Percentiles rank a stretch among this genome's conserved stretches.
Evolutionary conservation across 345 rosid species (phyloP).

Genomic region (Pistacia integerrima): DNA sequence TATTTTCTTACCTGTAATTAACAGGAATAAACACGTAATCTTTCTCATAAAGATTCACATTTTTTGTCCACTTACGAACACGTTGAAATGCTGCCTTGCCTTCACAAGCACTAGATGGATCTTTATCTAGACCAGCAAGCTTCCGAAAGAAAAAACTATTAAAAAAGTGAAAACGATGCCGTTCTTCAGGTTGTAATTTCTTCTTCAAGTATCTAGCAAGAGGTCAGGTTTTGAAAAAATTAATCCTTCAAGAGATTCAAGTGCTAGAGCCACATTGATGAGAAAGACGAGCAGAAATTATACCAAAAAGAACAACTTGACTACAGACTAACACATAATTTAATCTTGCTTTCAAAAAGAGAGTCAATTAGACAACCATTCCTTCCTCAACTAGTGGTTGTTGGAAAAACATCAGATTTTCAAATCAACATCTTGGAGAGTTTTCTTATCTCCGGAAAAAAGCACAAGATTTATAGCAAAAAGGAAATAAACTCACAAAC

Average conservation of each 20-base stretch:
- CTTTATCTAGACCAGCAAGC: conserved; percentile 91
- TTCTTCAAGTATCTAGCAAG: conserved; percentile 72
- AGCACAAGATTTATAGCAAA: background rate
- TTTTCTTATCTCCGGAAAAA: background rate
- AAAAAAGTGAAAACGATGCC: conserved; percentile 77
- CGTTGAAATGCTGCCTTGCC: conserved; percentile 89
- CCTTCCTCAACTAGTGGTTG: background rate
- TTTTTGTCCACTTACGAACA: conserved; percentile 94
- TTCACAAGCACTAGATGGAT: conserved; percentile 68
- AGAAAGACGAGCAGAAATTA: background rate
- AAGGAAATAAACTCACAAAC: too few species aligned
- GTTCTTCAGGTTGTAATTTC: conserved; percentile 58
- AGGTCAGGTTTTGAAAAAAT: conserved; percentile 6
- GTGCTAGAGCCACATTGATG: background rate
- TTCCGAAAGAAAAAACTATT: conserved; percentile 96
- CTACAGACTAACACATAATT: background rate
- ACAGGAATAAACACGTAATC: conserved; percentile 94
- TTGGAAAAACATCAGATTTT: background rate
- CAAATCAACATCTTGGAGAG: background rate
- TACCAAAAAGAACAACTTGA: background rate
- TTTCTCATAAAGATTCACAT: conserved; percentile 80
- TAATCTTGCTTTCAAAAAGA: conserved; percentile 7
- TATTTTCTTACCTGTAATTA: conserved; percentile 69
- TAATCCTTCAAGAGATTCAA: background rate
- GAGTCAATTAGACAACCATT: background rate